Evolutionary conservation across 1,284 basidiomycete species (phyloP), one percentile per base, ranked within the genome.

Genomic region (Pascua guehoae): DNA sequence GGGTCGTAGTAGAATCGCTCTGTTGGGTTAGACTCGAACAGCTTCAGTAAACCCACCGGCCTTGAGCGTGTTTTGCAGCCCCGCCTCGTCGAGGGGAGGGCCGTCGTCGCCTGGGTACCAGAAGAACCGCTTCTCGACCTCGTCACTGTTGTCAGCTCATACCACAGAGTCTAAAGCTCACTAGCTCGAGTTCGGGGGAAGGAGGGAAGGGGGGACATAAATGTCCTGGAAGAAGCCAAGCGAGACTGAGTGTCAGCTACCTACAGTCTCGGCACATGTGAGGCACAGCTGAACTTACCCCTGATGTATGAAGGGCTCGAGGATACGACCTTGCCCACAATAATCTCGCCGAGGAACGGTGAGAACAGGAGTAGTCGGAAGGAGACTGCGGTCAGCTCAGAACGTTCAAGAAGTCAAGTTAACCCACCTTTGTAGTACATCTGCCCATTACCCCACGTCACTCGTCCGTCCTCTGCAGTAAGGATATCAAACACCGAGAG

Each of bases 161-260:
- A 5, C 0, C 9, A 2, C 2, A 2, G 5, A 15, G 0, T 24
- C 4, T 2, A 1, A 17, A 1, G 10, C 51, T 56, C 48, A 70
- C 65, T 65, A 68, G 41, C 62, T 52, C 15, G 61, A 71, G 54
- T 74, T 71, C 9, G 90, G 42, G 84, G 85, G 79, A 82, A 94
- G 54, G 78, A 83, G 39, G 77, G 78, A 45, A 81, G 88, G 70
- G 0, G 78, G 78, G 48, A 98, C 84, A 71, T 91, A 89, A 41
- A 98, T 87, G 69, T 97, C 93, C 72, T 95, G 90, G 70, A 98
- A 98, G 79, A 98, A 98, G 14, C 87, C 88, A 41, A 96, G 77
- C 9, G 88, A 86, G 39, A 97, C 91, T 95, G 66, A 32, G 8
- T 44, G 38, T 66, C 36, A 61, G 64, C 46, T 49, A 41, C n/a